These are phyloP conservation scores for Coemansia sp. DNA, from an alignment of 192 early-diverging fungal species.

Conservation along the genomic window DNA sequence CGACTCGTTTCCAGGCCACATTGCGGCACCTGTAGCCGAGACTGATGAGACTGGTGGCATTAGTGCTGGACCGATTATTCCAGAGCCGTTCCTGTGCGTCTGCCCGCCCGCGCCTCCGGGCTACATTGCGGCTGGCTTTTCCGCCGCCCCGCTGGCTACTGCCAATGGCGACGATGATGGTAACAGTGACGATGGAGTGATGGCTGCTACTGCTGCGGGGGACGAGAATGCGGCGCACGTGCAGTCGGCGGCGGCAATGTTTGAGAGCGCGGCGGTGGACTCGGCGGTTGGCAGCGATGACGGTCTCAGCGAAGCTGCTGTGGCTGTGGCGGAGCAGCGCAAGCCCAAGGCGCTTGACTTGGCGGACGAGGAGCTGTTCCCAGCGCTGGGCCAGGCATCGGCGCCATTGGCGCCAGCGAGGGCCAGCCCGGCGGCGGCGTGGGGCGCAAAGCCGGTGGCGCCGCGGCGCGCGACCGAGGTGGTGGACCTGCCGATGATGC, in stretches of 20 bases:
- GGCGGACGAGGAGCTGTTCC: constrained; percentile 67
- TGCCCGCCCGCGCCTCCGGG: not conserved
- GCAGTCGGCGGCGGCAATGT: constrained; percentile 7
- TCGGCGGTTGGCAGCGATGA: constrained; percentile 39
- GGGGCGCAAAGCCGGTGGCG: constrained; percentile 45
- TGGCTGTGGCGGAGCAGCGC: not conserved
- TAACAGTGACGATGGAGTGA: not conserved
- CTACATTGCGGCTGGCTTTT: not conserved
- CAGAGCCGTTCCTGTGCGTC: not conserved
- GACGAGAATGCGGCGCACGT: not conserved
- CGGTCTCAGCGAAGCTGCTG: constrained; percentile 8
- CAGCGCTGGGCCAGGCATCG: constrained; percentile 60
- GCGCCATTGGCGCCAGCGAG: constrained; percentile 51
- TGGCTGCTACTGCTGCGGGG: not conserved
- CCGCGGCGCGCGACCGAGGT: constrained; percentile 61
- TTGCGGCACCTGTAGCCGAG: too few species aligned
- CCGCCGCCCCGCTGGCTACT: not conserved
- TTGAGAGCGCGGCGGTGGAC: constrained; percentile 28
- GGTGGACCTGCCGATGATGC: constrained; percentile 53
- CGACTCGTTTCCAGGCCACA: too few species aligned
- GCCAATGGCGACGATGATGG: not conserved
- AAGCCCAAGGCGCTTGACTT: constrained; percentile 15
- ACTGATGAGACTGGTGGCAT: too few species aligned
- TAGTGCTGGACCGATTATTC: not conserved
- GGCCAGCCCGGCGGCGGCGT: constrained; percentile 49